Evolutionary conservation across 116 monocot species (phyloP), one percentile per base, ranked within the genome.

Genomic region (Zostera marina): DNA sequence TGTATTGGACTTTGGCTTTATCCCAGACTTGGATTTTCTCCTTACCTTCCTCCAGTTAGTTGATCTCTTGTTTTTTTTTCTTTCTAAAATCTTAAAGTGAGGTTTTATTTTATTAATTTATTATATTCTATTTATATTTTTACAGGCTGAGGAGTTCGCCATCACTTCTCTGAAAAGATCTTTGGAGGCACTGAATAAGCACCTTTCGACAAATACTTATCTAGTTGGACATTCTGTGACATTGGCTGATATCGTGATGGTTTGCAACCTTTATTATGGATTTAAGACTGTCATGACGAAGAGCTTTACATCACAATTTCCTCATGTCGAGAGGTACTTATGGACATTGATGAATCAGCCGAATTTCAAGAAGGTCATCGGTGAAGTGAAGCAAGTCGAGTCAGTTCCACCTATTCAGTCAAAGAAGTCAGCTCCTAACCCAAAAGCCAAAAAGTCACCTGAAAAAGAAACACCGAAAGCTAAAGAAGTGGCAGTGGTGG

Each of bases 341-440:
- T 92, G 92, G 92, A 92, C 87, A 11, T 46, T 92, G 22, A 78
- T 92, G 32, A 87, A 92, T 61, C 87, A 87, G 38, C 92, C 87
- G 3, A 83, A 87, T 32, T 72, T 92, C 48, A 42, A 51, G 51
- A 92, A 81, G 56, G 67, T 87, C 9, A 23, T 83, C 1, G 92
- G 83, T 19, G 78, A 92, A 40, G 52, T 81, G 2, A 78, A 83
- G 62, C 92, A 92, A 72, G 67, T 76, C 8, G 78, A 81, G 14
- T 72, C 77, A n/a, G 56, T 94, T 1, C 84, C 81, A 15, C 61
- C 77, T 51, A 58, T 88, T 47, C 66, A 47, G 14, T 44, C 61
- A 40, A 81, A 69, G 55, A 72, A 70, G 52, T 41, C 73, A 40
- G 61, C 62, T 47, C 79, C 77, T 2, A 81, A 79, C 45, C 70